Conservation (phyloP, 768 basidiomycete genomes). For the Lentinula aciculospora region DNA sequence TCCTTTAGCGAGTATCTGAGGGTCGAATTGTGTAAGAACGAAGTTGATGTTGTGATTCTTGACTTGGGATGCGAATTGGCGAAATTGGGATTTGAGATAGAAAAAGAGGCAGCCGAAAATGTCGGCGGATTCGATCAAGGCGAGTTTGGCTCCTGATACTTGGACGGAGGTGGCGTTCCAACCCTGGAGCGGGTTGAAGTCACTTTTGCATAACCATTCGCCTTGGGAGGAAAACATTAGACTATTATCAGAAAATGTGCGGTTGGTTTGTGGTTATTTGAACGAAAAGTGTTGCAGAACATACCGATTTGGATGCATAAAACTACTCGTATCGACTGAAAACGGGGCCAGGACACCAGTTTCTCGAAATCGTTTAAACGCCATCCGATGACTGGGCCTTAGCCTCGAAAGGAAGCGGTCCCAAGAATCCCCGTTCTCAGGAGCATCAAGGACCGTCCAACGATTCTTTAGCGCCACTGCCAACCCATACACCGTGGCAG, state of each 20-base stretch:
- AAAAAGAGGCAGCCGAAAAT: constrained; percentile 39
- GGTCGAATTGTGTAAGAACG: constrained; percentile 36
- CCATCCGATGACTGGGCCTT: constrained; percentile 33
- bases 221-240: constrained; percentile 41
- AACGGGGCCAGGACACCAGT: constrained; percentile 35
- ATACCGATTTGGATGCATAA: constrained; percentile 35
- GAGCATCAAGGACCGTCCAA: constrained; percentile 26
- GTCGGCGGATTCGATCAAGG: constrained; percentile 26
- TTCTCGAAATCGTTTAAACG: constrained; percentile 29
- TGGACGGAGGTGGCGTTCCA: constrained; percentile 44
- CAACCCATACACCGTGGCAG: constrained; percentile 21
- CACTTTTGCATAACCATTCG: constrained; percentile 35
- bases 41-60: constrained; percentile 30
- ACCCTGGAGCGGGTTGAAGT: constrained; percentile 39
- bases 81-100: constrained; percentile 33
- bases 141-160: constrained; percentile 27
- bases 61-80: constrained; percentile 29
- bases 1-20: constrained; percentile 31
- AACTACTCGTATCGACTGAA: constrained; percentile 23
- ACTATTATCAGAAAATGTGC: constrained; percentile 13
- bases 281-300: not conserved
- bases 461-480: constrained; percentile 22
- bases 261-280: not conserved
- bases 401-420: constrained; percentile 34
- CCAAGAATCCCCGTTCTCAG: constrained; percentile 32